phyloP scores from a whole-genome alignment of 768 basidiomycete species.

The Rhizopogon vulgaris region DNA sequence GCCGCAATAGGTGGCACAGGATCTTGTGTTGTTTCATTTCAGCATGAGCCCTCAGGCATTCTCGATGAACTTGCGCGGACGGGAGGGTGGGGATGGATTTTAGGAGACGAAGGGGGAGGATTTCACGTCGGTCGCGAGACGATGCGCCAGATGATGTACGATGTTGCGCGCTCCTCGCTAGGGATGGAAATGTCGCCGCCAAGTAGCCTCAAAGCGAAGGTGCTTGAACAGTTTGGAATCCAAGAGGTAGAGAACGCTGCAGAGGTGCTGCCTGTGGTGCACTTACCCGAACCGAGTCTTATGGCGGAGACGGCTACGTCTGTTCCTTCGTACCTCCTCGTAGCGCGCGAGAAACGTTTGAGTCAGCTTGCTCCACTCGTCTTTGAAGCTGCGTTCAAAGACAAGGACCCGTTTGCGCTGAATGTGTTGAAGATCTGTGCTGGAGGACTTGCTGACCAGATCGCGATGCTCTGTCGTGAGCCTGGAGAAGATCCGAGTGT shows the following conservation, averaged over 20 bases:
- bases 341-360: conserved; percentile 65
- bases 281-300: conserved; percentile 51
- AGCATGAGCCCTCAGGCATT: conserved; percentile 29
- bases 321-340: conserved; percentile 19
- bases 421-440: conserved; percentile 50
- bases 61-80: conserved; percentile 61
- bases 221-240: conserved; percentile 55
- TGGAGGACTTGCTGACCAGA: conserved; percentile 49
- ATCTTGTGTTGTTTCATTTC: conserved; percentile 66
- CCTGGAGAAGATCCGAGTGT: conserved; percentile 33
- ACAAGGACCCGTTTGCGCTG: conserved; percentile 59
- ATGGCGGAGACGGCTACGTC: conserved; percentile 12
- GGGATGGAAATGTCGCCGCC: conserved; percentile 12
- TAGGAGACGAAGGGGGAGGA: conserved; percentile 82
- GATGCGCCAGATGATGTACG: conserved; percentile 57
- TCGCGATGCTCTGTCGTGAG: conserved; percentile 37
- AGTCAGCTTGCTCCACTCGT: conserved; percentile 71
- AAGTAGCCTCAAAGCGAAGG: conserved; percentile 35
- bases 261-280: conserved; percentile 61
- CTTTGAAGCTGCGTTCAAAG: conserved; percentile 71
- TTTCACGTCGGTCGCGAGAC: conserved; percentile 76
- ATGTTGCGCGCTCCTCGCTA: conserved; percentile 45
- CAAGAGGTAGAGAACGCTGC: conserved; percentile 35
- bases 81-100: conserved; percentile 82
- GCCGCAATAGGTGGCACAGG: conserved; percentile 81